These are phyloP conservation scores for Dactylis glomerata DNA, from an alignment of 176 grass and related monocot species.

Conservation along the genomic window DNA sequence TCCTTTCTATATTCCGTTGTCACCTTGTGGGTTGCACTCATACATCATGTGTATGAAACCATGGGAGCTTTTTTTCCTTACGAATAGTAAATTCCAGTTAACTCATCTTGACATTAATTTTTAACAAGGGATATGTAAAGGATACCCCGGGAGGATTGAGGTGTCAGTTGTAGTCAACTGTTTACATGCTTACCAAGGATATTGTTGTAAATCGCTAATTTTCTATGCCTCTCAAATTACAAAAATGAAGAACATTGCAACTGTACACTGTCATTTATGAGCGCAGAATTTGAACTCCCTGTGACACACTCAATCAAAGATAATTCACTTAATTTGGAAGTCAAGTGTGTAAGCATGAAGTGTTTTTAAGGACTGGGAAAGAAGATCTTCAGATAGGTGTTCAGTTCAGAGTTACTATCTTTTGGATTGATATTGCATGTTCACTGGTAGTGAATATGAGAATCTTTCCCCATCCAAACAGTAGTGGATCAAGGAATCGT, in stretches of 20 bases:
- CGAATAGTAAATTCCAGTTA: constrained; percentile 11
- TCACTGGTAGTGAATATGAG: neutral
- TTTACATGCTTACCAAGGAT: neutral
- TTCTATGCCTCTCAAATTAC: neutral
- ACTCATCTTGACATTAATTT: neutral
- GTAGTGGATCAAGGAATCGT: neutral
- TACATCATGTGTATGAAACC: neutral
- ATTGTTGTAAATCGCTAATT: neutral
- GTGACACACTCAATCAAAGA: neutral
- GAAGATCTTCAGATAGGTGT: neutral
- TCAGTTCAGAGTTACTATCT: constrained; percentile 8
- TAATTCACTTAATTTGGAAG: neutral
- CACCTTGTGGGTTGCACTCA: neutral
- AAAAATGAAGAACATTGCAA: neutral
- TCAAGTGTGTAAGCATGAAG: neutral
- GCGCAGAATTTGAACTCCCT: neutral
- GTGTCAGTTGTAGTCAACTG: neutral
- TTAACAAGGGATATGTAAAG: neutral
- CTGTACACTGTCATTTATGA: neutral
- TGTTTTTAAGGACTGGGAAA: neutral
- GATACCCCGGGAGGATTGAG: neutral
- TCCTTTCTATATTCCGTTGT: constrained; percentile 23
- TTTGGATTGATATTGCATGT: neutral
- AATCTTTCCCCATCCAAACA: neutral
- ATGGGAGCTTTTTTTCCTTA: neutral